Percentiles rank a stretch among this genome's conserved stretches.
These are phyloP conservation scores for Waltiozyma sp. DNA, from an alignment of 1,139 yeast genomes.

Conservation along the genomic window DNA sequence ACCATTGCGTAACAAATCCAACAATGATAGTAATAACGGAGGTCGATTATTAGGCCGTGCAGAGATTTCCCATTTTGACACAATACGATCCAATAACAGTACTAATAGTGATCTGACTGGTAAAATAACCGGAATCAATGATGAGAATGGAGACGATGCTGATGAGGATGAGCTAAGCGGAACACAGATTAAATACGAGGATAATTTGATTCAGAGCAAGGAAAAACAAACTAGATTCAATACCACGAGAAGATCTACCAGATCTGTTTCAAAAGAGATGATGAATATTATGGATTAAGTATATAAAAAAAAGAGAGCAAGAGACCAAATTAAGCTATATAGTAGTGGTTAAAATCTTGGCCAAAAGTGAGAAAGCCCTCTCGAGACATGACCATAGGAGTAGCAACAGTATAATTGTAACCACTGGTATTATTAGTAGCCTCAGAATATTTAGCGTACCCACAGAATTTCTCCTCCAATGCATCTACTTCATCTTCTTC, in stretches of 20 bases:
- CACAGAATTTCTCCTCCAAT: not conserved
- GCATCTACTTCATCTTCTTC: not conserved
- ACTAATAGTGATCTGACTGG: conserved; percentile 3
- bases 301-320: no score
- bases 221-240: not conserved
- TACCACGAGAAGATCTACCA: conserved; percentile 7
- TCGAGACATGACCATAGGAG: no score
- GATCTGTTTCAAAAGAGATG: conserved; percentile 11
- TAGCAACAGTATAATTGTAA: no score
- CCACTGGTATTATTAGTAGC: no score
- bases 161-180: not conserved
- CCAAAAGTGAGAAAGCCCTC: no score
- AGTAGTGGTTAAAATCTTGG: no score
- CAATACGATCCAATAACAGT: not conserved
- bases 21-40: conserved; percentile 16
- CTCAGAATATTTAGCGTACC: not conserved
- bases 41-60: conserved; percentile 27
- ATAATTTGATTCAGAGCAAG: not conserved
- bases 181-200: not conserved
- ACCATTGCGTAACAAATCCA: conserved; percentile 19
- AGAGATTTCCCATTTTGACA: conserved; percentile 22
- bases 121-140: conserved; percentile 5
- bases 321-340: no score
- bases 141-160: not conserved
- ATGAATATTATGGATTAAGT: conserved; percentile 11